A percentile compares a stretch with the other conserved stretches of the same genome.
Conservation (phyloP, 768 basidiomycete species). For the Boletus rex-veris region DNA sequence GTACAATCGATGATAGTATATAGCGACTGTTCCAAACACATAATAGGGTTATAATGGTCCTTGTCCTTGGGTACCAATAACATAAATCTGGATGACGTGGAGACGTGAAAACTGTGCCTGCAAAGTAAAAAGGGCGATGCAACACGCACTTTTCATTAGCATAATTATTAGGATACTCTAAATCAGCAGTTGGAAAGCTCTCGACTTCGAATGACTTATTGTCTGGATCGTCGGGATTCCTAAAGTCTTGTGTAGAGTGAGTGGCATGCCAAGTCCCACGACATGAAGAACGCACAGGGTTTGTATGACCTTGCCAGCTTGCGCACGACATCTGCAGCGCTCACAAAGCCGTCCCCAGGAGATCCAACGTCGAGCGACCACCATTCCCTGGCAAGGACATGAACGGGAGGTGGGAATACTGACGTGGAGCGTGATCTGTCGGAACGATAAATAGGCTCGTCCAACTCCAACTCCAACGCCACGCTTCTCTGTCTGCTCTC, state of each 20-base stretch:
- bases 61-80: slow-evolving; percentile 78
- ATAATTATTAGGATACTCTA: slow-evolving; percentile 74
- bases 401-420: slow-evolving; percentile 34
- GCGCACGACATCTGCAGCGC: slow-evolving; percentile 63
- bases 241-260: slow-evolving; percentile 53
- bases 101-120: neutral
- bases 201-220: slow-evolving; percentile 65
- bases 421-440: slow-evolving; percentile 69
- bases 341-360: slow-evolving; percentile 51
- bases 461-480: slow-evolving; percentile 36
- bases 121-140: neutral
- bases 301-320: slow-evolving; percentile 65
- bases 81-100: slow-evolving; percentile 50
- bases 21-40: slow-evolving; percentile 70
- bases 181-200: slow-evolving; percentile 59
- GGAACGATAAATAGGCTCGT: slow-evolving; percentile 51
- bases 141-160: slow-evolving; percentile 61
- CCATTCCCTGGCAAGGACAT: slow-evolving; percentile 32
- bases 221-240: slow-evolving; percentile 56
- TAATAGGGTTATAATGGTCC: slow-evolving; percentile 84
- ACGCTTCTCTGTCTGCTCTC: slow-evolving; percentile 39
- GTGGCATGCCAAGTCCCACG: neutral
- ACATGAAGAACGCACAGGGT: slow-evolving; percentile 46
- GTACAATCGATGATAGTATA: slow-evolving; percentile 72
- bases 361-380: slow-evolving; percentile 56